These are phyloP conservation scores for Penicillium coprophilum DNA, from an alignment of 495 filamentous ascomycete species.

Conservation along the genomic window DNA sequence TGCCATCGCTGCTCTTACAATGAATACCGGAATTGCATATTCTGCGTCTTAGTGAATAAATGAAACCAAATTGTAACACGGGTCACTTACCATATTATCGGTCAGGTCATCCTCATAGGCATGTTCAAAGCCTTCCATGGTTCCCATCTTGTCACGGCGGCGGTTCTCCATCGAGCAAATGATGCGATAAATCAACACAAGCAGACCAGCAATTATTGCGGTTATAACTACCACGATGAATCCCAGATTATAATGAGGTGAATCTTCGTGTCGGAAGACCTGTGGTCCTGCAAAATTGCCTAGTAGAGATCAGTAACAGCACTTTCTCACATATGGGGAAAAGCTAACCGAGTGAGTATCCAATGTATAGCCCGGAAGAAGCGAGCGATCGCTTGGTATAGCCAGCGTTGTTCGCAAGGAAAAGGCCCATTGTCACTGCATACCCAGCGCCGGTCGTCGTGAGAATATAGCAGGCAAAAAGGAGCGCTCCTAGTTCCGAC, in stretches of 20 bases:
- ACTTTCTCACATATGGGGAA: neutral
- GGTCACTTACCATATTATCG: neutral
- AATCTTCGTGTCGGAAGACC: neutral
- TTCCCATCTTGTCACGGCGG: neutral
- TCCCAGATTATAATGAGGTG: neutral
- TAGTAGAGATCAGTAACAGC: neutral
- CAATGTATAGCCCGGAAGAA: constrained; percentile 40
- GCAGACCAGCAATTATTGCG: neutral
- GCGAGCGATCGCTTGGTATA: constrained; percentile 44
- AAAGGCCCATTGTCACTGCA: constrained; percentile 39
- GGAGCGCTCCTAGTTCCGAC: constrained; percentile 32
- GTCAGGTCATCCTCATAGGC: constrained; percentile 3
- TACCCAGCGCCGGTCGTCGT: constrained; percentile 26
- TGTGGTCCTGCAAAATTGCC: constrained; percentile 1
- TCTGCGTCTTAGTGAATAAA: neutral
- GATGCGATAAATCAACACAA: neutral
- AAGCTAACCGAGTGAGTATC: constrained; percentile 41
- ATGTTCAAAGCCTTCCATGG: constrained; percentile 1
- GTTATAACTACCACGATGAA: neutral
- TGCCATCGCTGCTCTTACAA: neutral
- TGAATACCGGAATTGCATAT: constrained; percentile 2
- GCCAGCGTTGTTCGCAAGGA: constrained; percentile 48
- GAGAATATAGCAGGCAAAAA: constrained; percentile 46
- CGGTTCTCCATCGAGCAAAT: neutral
- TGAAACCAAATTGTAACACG: neutral